Conservation (phyloP, 148 eudicot genomes). For the Silene uniflora region DNA sequence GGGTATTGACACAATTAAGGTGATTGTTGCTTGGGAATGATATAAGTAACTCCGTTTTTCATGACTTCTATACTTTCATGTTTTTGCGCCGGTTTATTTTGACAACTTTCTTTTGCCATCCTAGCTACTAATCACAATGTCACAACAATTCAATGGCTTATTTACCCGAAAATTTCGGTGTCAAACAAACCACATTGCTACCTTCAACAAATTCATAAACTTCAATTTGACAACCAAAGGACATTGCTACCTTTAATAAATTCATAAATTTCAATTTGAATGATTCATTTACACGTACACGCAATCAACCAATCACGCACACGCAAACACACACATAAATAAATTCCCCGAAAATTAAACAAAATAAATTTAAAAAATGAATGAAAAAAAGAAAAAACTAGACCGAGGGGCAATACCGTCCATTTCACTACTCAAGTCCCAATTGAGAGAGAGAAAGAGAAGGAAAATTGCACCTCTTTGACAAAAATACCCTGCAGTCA, state of each 20-base stretch:
- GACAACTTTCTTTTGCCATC: too few species aligned
- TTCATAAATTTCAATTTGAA: neutral
- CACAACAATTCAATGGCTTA: too few species aligned
- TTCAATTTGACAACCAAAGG: neutral
- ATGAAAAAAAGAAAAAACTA: neutral
- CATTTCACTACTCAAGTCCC: neutral
- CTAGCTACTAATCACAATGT: too few species aligned
- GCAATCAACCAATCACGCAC: neutral
- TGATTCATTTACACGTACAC: neutral
- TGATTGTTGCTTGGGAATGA: too few species aligned
- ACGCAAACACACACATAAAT: neutral
- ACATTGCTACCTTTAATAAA: too few species aligned
- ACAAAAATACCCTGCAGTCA: conserved; percentile 59
- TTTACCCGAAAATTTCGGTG: too few species aligned
- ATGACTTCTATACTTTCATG: too few species aligned
- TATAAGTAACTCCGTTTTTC: too few species aligned
- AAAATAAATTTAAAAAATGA: neutral
- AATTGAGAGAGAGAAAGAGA: neutral
- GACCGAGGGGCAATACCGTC: too few species aligned
- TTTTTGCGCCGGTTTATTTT: too few species aligned
- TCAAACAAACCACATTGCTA: too few species aligned
- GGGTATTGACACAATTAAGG: too few species aligned
- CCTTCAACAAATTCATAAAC: neutral
- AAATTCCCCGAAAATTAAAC: neutral
- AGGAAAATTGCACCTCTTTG: conserved; percentile 22